These are phyloP conservation scores for Sedum album DNA, from an alignment of 164 flowering plant species.

Conservation along the genomic window DNA sequence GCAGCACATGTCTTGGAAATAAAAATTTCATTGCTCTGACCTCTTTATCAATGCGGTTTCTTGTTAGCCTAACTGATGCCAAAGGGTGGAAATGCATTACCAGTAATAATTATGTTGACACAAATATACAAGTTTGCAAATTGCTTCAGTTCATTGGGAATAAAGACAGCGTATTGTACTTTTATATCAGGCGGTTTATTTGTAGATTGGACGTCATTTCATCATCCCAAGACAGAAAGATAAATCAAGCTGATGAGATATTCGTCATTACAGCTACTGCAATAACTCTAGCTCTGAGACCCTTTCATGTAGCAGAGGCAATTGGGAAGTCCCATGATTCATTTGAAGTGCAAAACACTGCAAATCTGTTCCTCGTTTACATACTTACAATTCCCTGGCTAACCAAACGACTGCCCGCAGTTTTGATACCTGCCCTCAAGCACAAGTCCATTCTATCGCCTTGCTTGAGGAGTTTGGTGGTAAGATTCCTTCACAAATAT, in stretches of 20 bases:
- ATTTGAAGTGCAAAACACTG: constrained; percentile 31
- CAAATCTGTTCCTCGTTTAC: constrained; percentile 41
- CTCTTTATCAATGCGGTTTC: constrained; percentile 60
- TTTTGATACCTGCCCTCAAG: constrained; percentile 75
- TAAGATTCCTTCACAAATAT: constrained; percentile 29
- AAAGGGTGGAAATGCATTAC: constrained; percentile 58
- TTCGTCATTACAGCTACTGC: constrained; percentile 82
- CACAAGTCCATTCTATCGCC: constrained; percentile 61
- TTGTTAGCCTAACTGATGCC: constrained; percentile 61
- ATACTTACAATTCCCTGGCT: constrained; percentile 83
- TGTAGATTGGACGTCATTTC: constrained; percentile 27
- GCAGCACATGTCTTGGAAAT: constrained; percentile 22
- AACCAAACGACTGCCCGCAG: constrained; percentile 57
- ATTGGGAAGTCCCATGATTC: constrained; percentile 18
- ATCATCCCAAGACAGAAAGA: constrained; percentile 16
- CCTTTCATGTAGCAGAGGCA: constrained; percentile 41
- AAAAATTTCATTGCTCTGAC: constrained; percentile 38
- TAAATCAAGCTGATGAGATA: constrained; percentile 38
- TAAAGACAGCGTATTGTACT: constrained; percentile 45
- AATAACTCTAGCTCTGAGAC: constrained; percentile 70
- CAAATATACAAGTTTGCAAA: constrained; percentile 41
- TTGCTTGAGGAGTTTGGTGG: constrained; percentile 67
- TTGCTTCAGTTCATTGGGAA: constrained; percentile 45
- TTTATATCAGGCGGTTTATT: constrained; percentile 53
- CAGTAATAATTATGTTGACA: constrained; percentile 27